These are phyloP conservation scores for Debaryomyces coudertii DNA, from an alignment of 1,139 yeast genomes.

Conservation along the genomic window DNA sequence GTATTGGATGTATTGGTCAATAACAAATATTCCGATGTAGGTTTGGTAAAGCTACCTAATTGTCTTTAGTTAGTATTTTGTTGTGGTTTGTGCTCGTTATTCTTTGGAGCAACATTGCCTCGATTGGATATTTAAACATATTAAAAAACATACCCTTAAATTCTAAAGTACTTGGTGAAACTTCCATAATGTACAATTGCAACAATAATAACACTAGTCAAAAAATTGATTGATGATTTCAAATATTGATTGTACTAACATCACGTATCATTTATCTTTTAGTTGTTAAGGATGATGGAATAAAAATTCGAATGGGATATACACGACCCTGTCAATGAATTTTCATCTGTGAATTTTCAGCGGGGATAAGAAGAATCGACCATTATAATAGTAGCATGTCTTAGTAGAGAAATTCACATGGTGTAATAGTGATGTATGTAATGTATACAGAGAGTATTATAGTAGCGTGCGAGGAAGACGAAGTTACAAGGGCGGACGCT, in stretches of 20 bases:
- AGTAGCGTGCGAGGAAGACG: not conserved
- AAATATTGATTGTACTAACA: not conserved
- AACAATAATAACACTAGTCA: slow-evolving; percentile 2
- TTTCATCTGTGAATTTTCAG: slow-evolving; percentile 1
- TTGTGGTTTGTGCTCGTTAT: not conserved
- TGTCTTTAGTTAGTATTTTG: slow-evolving; percentile 8
- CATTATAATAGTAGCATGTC: not conserved
- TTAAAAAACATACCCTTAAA: slow-evolving; percentile 66
- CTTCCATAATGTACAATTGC: slow-evolving; percentile 48
- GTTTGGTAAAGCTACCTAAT: slow-evolving; percentile 69
- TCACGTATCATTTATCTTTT: slow-evolving; percentile 3
- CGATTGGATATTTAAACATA: not conserved
- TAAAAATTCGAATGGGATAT: not conserved
- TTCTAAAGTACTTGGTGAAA: slow-evolving; percentile 62
- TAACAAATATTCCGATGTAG: slow-evolving; percentile 68
- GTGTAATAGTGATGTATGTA: not conserved
- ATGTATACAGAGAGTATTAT: not conserved
- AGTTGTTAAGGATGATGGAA: slow-evolving; percentile 3
- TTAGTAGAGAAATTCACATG: not conserved
- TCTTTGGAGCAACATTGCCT: not conserved
- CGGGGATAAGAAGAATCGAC: not conserved
- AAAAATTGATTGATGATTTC: slow-evolving; percentile 6
- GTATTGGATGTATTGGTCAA: slow-evolving; percentile 67
- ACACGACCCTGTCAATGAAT: slow-evolving; percentile 3
- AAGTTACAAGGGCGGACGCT: not conserved